A percentile compares a stretch with the other conserved stretches of the same genome.
Evolutionary conservation across 2,329 filamentous ascomycete genomes (phyloP).

Genomic region (Trichophyton verrucosum): DNA sequence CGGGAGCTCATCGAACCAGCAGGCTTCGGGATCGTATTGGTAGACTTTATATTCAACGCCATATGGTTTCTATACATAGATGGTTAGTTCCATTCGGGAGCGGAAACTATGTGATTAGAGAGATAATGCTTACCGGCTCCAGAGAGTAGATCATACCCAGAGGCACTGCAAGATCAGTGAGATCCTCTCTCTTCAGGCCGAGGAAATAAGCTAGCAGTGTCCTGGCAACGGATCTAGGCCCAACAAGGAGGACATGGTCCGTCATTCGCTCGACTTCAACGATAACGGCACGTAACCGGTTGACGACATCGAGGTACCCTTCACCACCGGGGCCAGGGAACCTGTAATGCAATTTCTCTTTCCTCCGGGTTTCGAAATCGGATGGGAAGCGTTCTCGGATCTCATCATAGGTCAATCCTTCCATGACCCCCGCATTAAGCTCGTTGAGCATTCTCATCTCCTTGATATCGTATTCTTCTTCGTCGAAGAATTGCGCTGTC

Average conservation of each 20-base stretch:
- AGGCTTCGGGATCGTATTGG: conserved; percentile 63
- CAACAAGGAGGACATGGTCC: conserved; percentile 84
- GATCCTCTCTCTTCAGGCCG: conserved; percentile 77
- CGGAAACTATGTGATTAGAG: neutral
- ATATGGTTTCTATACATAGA: conserved; percentile 58
- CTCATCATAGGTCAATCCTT: conserved; percentile 87
- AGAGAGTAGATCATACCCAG: conserved; percentile 89
- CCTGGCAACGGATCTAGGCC: conserved; percentile 80
- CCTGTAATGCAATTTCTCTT: conserved; percentile 88
- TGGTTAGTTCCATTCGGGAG: neutral
- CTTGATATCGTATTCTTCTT: conserved; percentile 93
- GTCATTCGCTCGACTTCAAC: conserved; percentile 95
- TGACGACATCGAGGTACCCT: conserved; percentile 93
- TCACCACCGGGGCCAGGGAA: conserved; percentile 94
- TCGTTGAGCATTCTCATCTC: conserved; percentile 98
- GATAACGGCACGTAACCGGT: conserved; percentile 86
- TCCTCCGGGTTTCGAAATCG: conserved; percentile 67
- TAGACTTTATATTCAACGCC: conserved; percentile 96
- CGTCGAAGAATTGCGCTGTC: conserved; percentile 81
- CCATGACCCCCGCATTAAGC: conserved; percentile 82
- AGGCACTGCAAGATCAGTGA: conserved; percentile 87
- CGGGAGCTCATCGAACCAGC: conserved; percentile 77
- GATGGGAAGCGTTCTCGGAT: conserved; percentile 67
- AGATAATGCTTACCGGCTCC: conserved; percentile 48
- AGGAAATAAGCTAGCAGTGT: conserved; percentile 95